Evolutionary conservation across 1,139 yeast species (phyloP), one percentile per base, ranked within the genome.

Genomic region (Nadsonia commutata): DNA sequence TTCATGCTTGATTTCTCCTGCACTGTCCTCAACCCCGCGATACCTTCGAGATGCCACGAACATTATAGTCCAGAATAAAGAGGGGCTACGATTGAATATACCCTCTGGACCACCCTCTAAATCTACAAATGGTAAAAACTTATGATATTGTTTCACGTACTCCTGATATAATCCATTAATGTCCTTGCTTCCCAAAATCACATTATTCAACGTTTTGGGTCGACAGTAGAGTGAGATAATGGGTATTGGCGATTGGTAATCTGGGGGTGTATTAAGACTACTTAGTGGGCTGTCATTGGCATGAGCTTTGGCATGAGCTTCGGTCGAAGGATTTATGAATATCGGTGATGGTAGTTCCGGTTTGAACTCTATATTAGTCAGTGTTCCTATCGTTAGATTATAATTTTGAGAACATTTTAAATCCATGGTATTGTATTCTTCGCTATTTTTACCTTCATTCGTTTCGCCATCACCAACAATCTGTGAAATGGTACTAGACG

Each of bases 11-110:
- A 64, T 63, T n/a, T n/a, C n/a, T n/a, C n/a, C n/a, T n/a, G n/a
- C n/a, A n/a, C n/a, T n/a, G n/a, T n/a, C n/a, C n/a, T n/a, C n/a
- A n/a, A n/a, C n/a, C n/a, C n/a, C n/a, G n/a, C n/a, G n/a, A 48
- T 64, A 70, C 42, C 86, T 63, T 50, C 97, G 69, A 37, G 86
- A 66, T 0, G 94, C 81, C 1, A 84, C 81, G 39, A 86, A 74
- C 78, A 88, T 78, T 18, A 90, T 79, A 0, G 90, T 90, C 98
- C 98, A 90, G 55, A 90, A 90, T 20, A 90, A 65, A 2, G 93
- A 79, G 0, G 96, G 95, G 48, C 95, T 84, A 16, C 82, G 67
- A 48, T 74, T 65, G 57, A 82, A 82, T 6, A 88, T 72, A 43
- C 76, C 66, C 52, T 85, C 95, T 0, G 95, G 94, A 1, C 96